phyloP scores from a whole-genome alignment of 108 stramenopile genomes.

The Cyclostephanos tholiformis region DNA sequence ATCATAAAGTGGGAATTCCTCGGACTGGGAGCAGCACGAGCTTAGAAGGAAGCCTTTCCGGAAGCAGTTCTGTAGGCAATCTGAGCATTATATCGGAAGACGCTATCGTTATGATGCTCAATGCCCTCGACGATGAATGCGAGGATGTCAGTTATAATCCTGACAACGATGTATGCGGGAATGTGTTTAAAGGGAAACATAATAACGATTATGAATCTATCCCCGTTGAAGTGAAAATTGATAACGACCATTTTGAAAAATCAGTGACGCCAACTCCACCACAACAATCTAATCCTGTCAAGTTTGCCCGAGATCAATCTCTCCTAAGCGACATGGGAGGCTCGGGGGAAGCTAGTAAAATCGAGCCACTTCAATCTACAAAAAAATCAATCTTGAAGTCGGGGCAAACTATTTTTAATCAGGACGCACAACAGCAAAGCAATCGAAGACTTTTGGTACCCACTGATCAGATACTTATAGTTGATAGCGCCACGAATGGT shows the following conservation, averaged over 20 bases:
- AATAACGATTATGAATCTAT: constrained; percentile 18
- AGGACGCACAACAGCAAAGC: neutral
- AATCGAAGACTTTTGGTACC: neutral
- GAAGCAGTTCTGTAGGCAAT: constrained; percentile 6
- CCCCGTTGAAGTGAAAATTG: constrained; percentile 35
- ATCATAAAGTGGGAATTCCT: neutral
- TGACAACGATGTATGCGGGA: constrained; percentile 23
- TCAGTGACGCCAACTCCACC: neutral
- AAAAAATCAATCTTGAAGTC: neutral
- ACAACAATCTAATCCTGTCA: neutral
- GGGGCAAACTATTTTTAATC: neutral
- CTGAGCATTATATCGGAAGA: constrained; percentile 46
- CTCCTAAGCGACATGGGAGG: neutral
- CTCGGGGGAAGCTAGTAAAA: constrained; percentile 5
- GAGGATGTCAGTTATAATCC: constrained; percentile 6
- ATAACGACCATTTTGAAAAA: neutral
- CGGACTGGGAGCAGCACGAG: constrained; percentile 12
- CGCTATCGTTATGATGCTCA: constrained; percentile 40
- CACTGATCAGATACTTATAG: neutral
- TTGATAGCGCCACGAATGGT: neutral
- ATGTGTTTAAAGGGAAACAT: constrained; percentile 19
- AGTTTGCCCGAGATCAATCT: neutral
- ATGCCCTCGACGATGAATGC: constrained; percentile 11
- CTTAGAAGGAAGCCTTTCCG: neutral
- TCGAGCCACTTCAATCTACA: neutral